Evolutionary conservation across 768 basidiomycete species (phyloP), one percentile per base, ranked within the genome.

Genomic region (Peribolospora baueri): DNA sequence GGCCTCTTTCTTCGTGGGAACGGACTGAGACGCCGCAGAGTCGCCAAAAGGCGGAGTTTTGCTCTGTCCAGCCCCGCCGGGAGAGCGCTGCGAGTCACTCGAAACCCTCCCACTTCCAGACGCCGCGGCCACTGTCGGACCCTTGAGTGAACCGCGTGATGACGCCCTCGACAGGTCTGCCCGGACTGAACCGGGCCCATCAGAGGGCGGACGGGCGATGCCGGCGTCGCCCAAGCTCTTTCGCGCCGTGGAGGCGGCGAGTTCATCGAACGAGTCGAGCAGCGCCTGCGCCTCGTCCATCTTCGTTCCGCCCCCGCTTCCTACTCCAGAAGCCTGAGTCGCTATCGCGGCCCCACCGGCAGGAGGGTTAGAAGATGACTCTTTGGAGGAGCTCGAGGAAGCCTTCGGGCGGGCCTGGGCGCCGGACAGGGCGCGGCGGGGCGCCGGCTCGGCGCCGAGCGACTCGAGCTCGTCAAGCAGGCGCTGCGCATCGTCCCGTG

Each of bases 381-480:
- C 46, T 41, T 10, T 25, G 40, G 52, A 25, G 5, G 59, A 51
- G 14, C 51, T 52, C n/a, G 54, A 55, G 45, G 54, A 56, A 1
- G 62, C 54, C 13, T 55, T 41, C 10, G 61, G 40, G 37, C 61
- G 25, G 14, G 57, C 37, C 3, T 54, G 47, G 0, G 46, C 51
- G 39, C 58, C 42, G 10, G 61, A 8, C 5, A 58, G 36, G 5
- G 53, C 36, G 3, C 58, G 40, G 25, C 58, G 37, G 7, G 56
- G 38, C 37, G 58, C 46, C 1, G 63, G 46, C 8, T 56, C 56
- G 8, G 59, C 50, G 3, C 62, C 58, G 54, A 91, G 75, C 40
- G 79, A 81, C 66, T 97, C 90, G 51, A 97, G 81, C 65, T 91
- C 87, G 64, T 93, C 86, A 48, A 97, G 80, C 69, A 97, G 80